Evolutionary conservation across 202 grass and related monocot genomes (phyloP), one percentile per base, ranked within the genome.

Genomic region (Digitaria exilis): DNA sequence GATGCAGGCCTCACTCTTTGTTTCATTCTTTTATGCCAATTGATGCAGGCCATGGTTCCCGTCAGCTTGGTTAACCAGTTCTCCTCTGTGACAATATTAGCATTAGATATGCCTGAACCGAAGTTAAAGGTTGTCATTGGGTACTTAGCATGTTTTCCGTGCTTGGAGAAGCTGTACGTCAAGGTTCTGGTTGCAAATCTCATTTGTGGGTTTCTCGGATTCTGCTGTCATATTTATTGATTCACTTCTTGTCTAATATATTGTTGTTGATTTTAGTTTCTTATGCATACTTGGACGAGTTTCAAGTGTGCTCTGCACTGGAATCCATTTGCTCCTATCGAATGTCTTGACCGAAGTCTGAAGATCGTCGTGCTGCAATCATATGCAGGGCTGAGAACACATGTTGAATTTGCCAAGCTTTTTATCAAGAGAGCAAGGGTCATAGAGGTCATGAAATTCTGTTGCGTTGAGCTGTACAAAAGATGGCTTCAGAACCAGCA

Each of bases 121-220:
- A 70, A 70, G 6, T 70, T 70, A 42, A 26, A 70, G 42, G 41
- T 46, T 70, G 67, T 45, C 14, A 70, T 46, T 17, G 24, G 22
- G 39, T 69, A 28, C n/a, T 69, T 69, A 44, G 7, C 4, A 44
- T 69, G 66, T 22, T 70, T 70, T 70, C 67, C 67, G 25, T 46
- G 22, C 67, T 70, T 70, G 42, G 67, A 46, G 42, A 17, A 28
- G 67, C 67, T 70, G 13, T 4, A 26, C 7, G 43, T 70, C 41
- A 46, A 70, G 67, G 66, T 69, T 13, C 22, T 30, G 13, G 1
- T 28, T 59, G 56, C 22, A 26, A 28, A 59, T n/a, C 56, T n/a
- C 22, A 13, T 59, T 55, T 55, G 19, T 52, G 17, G 7, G 7
- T 13, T 65, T 37, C 37, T 39, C 37, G 0, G 37, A 39, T 39